Percentiles rank a stretch among this genome's conserved stretches.
phyloP scores from a whole-genome alignment of 805 yeast genomes.

The Zygotorulaspora sp. region DNA sequence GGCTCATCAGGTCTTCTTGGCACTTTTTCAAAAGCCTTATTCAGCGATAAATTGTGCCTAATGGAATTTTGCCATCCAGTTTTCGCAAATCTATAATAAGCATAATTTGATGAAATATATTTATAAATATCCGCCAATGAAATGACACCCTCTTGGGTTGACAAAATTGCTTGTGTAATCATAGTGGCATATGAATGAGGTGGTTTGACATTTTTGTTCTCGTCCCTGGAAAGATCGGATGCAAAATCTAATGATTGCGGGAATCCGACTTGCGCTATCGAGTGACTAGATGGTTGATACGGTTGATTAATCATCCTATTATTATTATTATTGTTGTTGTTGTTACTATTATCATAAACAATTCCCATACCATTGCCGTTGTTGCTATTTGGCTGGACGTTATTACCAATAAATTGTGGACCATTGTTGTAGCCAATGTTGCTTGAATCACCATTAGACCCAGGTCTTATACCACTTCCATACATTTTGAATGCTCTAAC shows the following conservation, averaged over 20 bases:
- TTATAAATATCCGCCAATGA: slow-evolving; percentile 87
- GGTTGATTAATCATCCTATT: slow-evolving; percentile 7
- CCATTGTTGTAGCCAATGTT: slow-evolving; percentile 6
- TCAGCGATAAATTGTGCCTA: slow-evolving; percentile 87
- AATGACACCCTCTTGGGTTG: slow-evolving; percentile 81
- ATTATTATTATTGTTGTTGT: too few relatives aligned
- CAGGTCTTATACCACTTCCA: slow-evolving; percentile 17
- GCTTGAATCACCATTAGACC: slow-evolving; percentile 3
- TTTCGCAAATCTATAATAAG: slow-evolving; percentile 85
- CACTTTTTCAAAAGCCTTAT: slow-evolving; percentile 96
- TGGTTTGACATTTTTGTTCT: slow-evolving; percentile 85
- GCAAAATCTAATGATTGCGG: slow-evolving; percentile 32
- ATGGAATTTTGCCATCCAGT: slow-evolving; percentile 99
- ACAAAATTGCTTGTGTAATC: slow-evolving; percentile 95
- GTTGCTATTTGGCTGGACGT: slow-evolving; percentile 3
- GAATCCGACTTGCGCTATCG: slow-evolving; percentile 15
- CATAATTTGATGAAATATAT: slow-evolving; percentile 83
- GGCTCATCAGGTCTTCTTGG: slow-evolving; percentile 95
- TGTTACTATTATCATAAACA: slow-evolving; percentile 3
- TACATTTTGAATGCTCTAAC: slow-evolving; percentile 34
- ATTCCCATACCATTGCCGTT: neutral
- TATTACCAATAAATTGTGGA: slow-evolving; percentile 4
- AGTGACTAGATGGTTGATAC: slow-evolving; percentile 5
- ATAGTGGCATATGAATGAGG: slow-evolving; percentile 96
- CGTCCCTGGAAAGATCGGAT: slow-evolving; percentile 76